Evolutionary conservation across 2,329 filamentous ascomycete genomes (phyloP), one percentile per base, ranked within the genome.

Genomic region (Ophiostoma quercus): DNA sequence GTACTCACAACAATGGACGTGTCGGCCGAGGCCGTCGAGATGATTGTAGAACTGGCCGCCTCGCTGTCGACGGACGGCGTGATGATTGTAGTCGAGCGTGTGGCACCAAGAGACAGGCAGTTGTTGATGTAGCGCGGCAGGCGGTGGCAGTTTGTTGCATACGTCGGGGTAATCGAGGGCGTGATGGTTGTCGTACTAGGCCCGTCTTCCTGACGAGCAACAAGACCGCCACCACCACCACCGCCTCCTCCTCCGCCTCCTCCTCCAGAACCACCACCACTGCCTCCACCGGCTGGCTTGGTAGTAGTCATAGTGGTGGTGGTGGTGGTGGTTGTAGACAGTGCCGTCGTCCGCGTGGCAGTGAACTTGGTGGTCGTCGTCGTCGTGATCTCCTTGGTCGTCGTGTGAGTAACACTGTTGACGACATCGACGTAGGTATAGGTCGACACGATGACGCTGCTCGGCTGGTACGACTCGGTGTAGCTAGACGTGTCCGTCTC

Each of bases 391-490:
- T 60, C 4, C 57, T 70, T 65, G 29, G 66, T 66, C 34, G 67
- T 68, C 14, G 66, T 70, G 34, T 66, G 43, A 11, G 69, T 68
- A 47, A 68, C 67, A 25, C 67, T 68, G 34, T 43, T 66, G 67
- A 70, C 22, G 32, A 68, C 25, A 37, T 67, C 47, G 51, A 68
- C 67, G 1, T 67, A 70, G 16, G 62, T 68, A 62, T 68, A 68
- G 22, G 69, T 70, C 62, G 67, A 68, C 67, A 47, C 34, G 62
- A 68, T 47, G 47, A 67, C 69, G 37, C 22, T 12, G 67, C 60
- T 66, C 11, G 69, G 69, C 69, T 70, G 69, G 67, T 34, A 70
- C 19, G 34, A 60, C 6, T 34, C 57, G 1, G 60, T 65, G 12
- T 34, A 39, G 67, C 62, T 47, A n/a, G 39, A 37, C 11, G 47